Evolutionary conservation across 78 protist genomes (phyloP).

Genomic region (Cyanophora paradoxa): DNA sequence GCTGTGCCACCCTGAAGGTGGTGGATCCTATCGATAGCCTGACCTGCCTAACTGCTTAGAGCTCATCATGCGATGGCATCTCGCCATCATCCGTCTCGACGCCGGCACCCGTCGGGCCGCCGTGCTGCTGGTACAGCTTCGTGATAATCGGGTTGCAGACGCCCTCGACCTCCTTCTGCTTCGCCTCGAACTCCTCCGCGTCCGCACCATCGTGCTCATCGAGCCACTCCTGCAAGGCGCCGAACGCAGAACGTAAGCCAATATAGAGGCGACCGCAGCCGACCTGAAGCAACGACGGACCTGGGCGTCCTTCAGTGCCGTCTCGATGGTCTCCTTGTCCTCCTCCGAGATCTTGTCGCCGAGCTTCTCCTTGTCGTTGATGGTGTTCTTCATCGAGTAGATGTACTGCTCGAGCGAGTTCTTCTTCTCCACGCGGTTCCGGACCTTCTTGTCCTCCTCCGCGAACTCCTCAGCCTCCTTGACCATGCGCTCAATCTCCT

Average conservation of each 20-base stretch:
- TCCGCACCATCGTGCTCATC: conserved; percentile 76
- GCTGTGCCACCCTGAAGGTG: too few relatives aligned
- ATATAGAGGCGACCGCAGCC: too few relatives aligned
- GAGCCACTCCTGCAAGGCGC: conserved; percentile 70
- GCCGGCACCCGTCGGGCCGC: conserved; percentile 61
- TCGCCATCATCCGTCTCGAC: conserved; percentile 46
- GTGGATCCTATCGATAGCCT: too few relatives aligned
- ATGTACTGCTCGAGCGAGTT: conserved; percentile 75
- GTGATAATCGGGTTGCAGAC: conserved; percentile 90
- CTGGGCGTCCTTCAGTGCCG: conserved; percentile 52
- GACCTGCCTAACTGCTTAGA: conserved; percentile 32
- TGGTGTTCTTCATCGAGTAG: conserved; percentile 54
- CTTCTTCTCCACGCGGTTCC: conserved; percentile 65
- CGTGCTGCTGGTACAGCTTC: conserved; percentile 73
- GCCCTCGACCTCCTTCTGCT: conserved; percentile 81
- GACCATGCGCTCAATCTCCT: conserved; percentile 90
- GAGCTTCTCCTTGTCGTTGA: conserved; percentile 70
- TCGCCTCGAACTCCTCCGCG: conserved; percentile 88
- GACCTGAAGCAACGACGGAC: too few relatives aligned
- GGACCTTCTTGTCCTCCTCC: conserved; percentile 75
- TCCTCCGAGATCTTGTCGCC: conserved; percentile 85
- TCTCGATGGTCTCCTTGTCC: conserved; percentile 72
- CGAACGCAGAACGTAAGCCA: background rate
- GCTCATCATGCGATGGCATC: conserved; percentile 82
- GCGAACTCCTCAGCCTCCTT: conserved; percentile 78